These are phyloP conservation scores for Chloropicon primus DNA, from an alignment of 139 green algal genomes.

Conservation along the genomic window DNA sequence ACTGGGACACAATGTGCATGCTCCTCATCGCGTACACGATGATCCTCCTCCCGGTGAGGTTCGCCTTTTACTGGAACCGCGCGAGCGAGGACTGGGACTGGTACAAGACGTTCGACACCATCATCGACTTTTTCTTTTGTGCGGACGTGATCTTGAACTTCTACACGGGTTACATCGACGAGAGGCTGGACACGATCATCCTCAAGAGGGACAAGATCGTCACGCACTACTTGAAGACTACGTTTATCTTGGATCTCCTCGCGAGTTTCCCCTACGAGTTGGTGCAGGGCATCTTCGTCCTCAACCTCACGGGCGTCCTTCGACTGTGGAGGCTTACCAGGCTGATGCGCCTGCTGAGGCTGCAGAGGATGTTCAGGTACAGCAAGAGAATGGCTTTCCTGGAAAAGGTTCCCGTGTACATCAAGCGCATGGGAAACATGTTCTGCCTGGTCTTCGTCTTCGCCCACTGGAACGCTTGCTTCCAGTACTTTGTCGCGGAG, in stretches of 20 bases:
- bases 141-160: conserved; percentile 3
- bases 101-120: neutral
- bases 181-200: neutral
- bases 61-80: conserved; percentile 1
- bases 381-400: neutral
- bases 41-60: neutral
- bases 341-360: neutral
- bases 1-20: neutral
- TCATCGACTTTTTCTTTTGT: conserved; percentile 5
- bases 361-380: neutral
- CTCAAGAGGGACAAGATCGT: neutral
- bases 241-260: neutral
- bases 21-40: conserved; percentile 2
- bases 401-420: neutral
- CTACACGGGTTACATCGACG: conserved; percentile 1
- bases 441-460: conserved; percentile 4
- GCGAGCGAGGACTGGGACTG: neutral
- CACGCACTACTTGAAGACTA: neutral
- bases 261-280: neutral
- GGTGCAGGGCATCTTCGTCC: neutral
- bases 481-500: conserved; percentile 7
- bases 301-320: neutral
- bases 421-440: conserved; percentile 2
- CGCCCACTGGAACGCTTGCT: conserved; percentile 9
- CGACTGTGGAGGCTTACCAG: neutral